Evolutionary conservation across 208 protist species (phyloP).

Genomic region (Acanthamoeba healyi): DNA sequence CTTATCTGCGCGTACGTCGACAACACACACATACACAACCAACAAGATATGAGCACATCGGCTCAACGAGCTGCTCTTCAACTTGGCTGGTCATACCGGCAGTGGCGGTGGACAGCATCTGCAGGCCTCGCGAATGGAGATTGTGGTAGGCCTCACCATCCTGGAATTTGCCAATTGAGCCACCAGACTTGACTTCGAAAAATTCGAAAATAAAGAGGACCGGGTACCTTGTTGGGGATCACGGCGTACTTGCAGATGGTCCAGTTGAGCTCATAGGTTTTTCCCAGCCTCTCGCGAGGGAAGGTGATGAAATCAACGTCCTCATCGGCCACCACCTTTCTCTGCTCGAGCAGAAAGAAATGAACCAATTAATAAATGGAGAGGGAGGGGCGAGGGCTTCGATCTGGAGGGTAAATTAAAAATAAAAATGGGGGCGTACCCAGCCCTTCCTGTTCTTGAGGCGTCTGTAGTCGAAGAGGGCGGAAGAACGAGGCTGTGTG

Average conservation of each 20-base stretch:
- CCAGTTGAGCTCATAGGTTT: constrained; percentile 65
- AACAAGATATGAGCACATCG: no score
- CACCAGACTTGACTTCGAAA: no score
- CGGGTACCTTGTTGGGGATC: constrained; percentile 56
- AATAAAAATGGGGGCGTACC: no score
- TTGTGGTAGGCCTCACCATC: constrained; percentile 68
- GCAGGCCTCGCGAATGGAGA: constrained; percentile 61
- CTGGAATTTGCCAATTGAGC: no score
- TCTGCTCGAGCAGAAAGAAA: not conserved
- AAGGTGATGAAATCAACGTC: constrained; percentile 50
- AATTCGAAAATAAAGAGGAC: not conserved
- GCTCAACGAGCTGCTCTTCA: no score
- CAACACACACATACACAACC: no score
- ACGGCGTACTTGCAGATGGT: constrained; percentile 72
- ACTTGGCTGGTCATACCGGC: not conserved
- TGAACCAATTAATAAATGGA: not conserved
- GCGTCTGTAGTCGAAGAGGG: constrained; percentile 72
- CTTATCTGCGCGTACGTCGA: constrained; percentile 35
- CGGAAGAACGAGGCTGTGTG: not conserved
- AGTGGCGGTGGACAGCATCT: constrained; percentile 49
- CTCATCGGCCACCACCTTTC: constrained; percentile 32
- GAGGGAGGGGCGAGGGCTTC: not conserved
- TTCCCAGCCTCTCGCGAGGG: constrained; percentile 66
- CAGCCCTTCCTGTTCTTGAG: constrained; percentile 69
- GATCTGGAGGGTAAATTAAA: not conserved